phyloP scores from a whole-genome alignment of 2,329 filamentous ascomycete genomes.

The Colletotrichum somersetense region DNA sequence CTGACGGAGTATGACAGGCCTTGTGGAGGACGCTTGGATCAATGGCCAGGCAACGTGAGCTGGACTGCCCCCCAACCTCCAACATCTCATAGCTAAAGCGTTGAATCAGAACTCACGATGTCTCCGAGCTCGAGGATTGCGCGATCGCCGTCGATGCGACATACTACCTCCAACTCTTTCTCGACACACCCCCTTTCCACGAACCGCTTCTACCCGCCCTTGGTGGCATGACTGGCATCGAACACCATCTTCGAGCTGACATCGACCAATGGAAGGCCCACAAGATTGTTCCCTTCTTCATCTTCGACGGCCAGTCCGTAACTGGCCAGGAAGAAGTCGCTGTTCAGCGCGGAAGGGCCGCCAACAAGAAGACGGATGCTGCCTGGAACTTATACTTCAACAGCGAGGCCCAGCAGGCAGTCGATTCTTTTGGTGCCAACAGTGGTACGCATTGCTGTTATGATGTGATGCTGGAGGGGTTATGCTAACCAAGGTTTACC shows the following conservation, averaged over 20 bases:
- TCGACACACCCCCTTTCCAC: constrained; percentile 76
- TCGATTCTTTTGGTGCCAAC: constrained; percentile 83
- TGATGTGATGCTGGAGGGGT: constrained; percentile 20
- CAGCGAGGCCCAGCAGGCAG: constrained; percentile 82
- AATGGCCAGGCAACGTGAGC: constrained; percentile 51
- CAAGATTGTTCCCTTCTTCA: constrained; percentile 83
- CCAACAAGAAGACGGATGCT: constrained; percentile 77
- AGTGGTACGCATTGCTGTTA: constrained; percentile 68
- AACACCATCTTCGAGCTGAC: constrained; percentile 80
- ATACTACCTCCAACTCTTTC: constrained; percentile 85
- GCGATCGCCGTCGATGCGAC: constrained; percentile 89
- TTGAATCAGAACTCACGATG: constrained; percentile 65
- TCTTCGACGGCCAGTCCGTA: constrained; percentile 90
- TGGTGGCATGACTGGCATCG: constrained; percentile 87
- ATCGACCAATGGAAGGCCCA: constrained; percentile 78
- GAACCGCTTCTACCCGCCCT: constrained; percentile 92
- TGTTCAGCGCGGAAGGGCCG: constrained; percentile 72
- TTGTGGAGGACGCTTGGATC: constrained; percentile 57
- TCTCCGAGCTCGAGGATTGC: constrained; percentile 79
- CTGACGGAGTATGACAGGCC: constrained; percentile 46
- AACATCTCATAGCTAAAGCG: constrained; percentile 20
- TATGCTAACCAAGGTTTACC: constrained; percentile 32
- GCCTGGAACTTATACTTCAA: constrained; percentile 92
- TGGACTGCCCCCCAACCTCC: constrained; percentile 14
- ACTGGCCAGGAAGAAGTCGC: constrained; percentile 80